Percentiles rank a stretch among this genome's conserved stretches.
Evolutionary conservation across 2,329 filamentous ascomycete genomes (phyloP).

Genomic region (Fusarium nematophilum): DNA sequence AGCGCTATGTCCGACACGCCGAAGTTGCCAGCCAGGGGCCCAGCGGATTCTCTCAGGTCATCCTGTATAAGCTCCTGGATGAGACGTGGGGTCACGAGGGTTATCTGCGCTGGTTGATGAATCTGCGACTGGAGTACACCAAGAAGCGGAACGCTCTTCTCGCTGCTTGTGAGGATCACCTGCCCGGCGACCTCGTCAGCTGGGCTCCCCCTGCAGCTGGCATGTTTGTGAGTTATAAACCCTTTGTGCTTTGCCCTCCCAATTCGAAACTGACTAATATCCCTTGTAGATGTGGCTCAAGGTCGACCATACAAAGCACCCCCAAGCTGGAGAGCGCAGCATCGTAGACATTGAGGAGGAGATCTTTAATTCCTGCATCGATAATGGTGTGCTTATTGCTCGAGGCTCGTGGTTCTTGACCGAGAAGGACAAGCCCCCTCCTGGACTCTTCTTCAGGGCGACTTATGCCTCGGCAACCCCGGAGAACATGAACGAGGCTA

Average conservation of each 20-base stretch:
- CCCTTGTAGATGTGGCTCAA: conserved; percentile 74
- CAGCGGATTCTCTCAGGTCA: conserved; percentile 83
- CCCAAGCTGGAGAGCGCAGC: conserved; percentile 62
- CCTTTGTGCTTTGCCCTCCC: background rate
- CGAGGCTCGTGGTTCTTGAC: conserved; percentile 93
- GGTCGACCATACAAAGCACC: conserved; percentile 75
- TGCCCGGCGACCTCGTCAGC: conserved; percentile 79
- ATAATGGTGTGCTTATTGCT: conserved; percentile 81
- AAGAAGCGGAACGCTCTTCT: conserved; percentile 80
- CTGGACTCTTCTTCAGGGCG: conserved; percentile 85
- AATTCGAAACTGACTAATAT: background rate
- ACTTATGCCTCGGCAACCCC: conserved; percentile 87
- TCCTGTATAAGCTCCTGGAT: conserved; percentile 90
- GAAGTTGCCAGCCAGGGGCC: conserved; percentile 90
- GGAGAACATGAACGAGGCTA: conserved; percentile 77
- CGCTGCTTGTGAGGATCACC: conserved; percentile 79
- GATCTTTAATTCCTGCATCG: conserved; percentile 83
- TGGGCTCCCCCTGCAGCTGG: conserved; percentile 86
- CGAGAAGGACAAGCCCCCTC: conserved; percentile 68
- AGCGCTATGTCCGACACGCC: conserved; percentile 83
- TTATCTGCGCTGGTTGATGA: conserved; percentile 89
- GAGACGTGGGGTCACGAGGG: conserved; percentile 94
- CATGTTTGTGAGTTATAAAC: conserved; percentile 84
- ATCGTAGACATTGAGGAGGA: conserved; percentile 82
- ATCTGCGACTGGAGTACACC: conserved; percentile 85